Base-by-base conservation (phyloP, 345 rosid species). In the Hibiscus syriacus region DNA sequence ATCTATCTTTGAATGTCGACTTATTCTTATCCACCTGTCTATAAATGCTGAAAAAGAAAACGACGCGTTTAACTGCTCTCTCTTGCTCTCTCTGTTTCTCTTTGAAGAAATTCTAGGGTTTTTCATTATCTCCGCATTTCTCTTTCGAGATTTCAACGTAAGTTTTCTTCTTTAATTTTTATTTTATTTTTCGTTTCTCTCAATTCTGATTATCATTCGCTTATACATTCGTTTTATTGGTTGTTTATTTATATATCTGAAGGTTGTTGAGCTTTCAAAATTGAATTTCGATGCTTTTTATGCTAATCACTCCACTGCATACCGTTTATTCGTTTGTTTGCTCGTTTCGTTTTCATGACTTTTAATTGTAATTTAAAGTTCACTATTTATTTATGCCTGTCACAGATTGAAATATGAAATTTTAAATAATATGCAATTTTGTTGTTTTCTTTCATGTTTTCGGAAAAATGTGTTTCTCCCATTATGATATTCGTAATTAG, bases 41-140 rank as follows among this genome's bases (percentile, higher is more conserved):
- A 14, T 55, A 55, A 25, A 55, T 12, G 26, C 4, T 1, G 14
- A 22, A 55, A 23, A 13, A 55, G 59, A 55, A 55, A 55, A 55
- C 59, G 59, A 55, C 59, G 59, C 59, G 59, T 55, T 55, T 55
- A 11, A 13, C 3, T 3, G n/a, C n/a, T n/a, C n/a, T n/a, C n/a
- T n/a, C n/a, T n/a, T n/a, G 9, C 26, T 10, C n/a, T 3, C 30
- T 12, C 6, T 25, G n/a, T n/a, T n/a, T n/a, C 32, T 26, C 59
- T 55, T 55, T 17, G 59, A 27, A 55, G 27, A 27, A 55, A 36
- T 36, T 55, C 60, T 55, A 55, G 60, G 60, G 36, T 55, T 55
- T 27, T 55, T 55, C 30, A 38, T 11, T 22, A 14, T 12, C 49
- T 61, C 23, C 30, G 41, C 32, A 48, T 48, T 48, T 19, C 19